Conservation (phyloP, 768 basidiomycete genomes). For the Collybia sp. region DNA sequence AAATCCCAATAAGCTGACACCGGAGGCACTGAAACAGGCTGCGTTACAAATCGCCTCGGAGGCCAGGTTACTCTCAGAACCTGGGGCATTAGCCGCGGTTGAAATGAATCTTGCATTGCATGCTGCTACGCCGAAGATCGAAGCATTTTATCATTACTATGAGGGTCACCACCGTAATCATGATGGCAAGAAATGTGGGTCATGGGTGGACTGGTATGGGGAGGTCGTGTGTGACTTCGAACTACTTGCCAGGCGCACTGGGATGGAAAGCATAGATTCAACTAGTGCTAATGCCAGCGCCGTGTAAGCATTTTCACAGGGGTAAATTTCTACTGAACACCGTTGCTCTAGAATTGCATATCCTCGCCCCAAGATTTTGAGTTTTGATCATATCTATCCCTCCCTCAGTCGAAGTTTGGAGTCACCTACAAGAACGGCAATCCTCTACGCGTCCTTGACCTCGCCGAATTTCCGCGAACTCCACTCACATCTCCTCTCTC, state of each 20-base stretch:
- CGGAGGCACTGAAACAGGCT: conserved; percentile 49
- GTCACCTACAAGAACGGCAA: conserved; percentile 55
- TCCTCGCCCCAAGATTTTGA: conserved; percentile 45
- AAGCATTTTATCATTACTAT: conserved; percentile 82
- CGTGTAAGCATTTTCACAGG: neutral
- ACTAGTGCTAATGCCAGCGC: conserved; percentile 15
- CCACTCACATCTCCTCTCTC: conserved; percentile 55
- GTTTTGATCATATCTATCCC: conserved; percentile 77
- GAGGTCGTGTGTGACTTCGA: conserved; percentile 64
- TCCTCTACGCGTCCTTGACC: conserved; percentile 70
- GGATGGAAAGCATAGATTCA: conserved; percentile 43
- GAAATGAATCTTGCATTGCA: conserved; percentile 77
- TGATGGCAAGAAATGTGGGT: conserved; percentile 41
- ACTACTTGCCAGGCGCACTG: conserved; percentile 47
- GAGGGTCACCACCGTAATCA: conserved; percentile 25
- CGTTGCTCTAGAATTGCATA: conserved; percentile 17
- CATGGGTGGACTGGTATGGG: conserved; percentile 88
- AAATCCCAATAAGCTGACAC: conserved; percentile 27
- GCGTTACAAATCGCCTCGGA: conserved; percentile 47
- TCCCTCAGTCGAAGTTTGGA: conserved; percentile 38
- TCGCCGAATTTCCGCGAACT: conserved; percentile 68
- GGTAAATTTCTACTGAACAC: neutral
- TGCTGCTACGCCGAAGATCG: conserved; percentile 72
- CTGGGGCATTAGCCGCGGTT: conserved; percentile 50
- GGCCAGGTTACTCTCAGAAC: conserved; percentile 42